phyloP scores from a whole-genome alignment of 345 rosid genomes.

The Hypericum perforatum region DNA sequence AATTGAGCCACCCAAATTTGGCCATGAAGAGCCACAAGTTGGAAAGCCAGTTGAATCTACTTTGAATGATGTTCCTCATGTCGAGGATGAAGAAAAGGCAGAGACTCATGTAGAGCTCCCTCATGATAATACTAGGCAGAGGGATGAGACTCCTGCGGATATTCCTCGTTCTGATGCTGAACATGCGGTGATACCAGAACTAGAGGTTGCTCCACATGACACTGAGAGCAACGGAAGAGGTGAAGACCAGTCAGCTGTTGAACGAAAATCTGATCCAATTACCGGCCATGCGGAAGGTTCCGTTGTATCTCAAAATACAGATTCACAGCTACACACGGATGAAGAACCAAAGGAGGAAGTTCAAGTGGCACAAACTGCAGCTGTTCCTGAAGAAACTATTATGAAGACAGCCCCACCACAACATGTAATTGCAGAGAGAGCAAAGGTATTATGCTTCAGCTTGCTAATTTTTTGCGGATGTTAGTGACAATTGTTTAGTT shows the following conservation, averaged over 20 bases:
- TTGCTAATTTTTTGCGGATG: neutral
- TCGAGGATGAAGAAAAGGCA: constrained; percentile 9
- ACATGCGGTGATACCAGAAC: constrained; percentile 3
- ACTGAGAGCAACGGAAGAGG: constrained; percentile 17
- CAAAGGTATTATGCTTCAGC: constrained; percentile 27
- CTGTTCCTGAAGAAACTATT: constrained; percentile 18
- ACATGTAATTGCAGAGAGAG: constrained; percentile 12
- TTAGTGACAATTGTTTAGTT: neutral
- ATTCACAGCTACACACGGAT: constrained; percentile 24
- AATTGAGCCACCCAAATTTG: constrained; percentile 20
- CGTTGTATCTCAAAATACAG: constrained; percentile 15
- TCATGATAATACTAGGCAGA: constrained; percentile 10
- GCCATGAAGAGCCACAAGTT: constrained; percentile 16
- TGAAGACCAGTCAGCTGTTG: constrained; percentile 18
- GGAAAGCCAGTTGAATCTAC: constrained; percentile 7
- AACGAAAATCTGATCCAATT: constrained; percentile 26
- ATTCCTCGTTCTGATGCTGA: constrained; percentile 6
- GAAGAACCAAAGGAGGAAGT: constrained; percentile 28
- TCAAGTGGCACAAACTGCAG: constrained; percentile 20
- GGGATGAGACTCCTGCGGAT: constrained; percentile 16
- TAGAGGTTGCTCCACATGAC: constrained; percentile 23
- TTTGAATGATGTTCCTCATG: constrained; percentile 6
- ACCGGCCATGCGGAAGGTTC: constrained; percentile 27
- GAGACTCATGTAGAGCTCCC: constrained; percentile 12
- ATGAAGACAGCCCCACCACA: constrained; percentile 13